These are phyloP conservation scores for Grosmannia huntii DNA, from an alignment of 2,329 filamentous ascomycete species.

Conservation along the genomic window DNA sequence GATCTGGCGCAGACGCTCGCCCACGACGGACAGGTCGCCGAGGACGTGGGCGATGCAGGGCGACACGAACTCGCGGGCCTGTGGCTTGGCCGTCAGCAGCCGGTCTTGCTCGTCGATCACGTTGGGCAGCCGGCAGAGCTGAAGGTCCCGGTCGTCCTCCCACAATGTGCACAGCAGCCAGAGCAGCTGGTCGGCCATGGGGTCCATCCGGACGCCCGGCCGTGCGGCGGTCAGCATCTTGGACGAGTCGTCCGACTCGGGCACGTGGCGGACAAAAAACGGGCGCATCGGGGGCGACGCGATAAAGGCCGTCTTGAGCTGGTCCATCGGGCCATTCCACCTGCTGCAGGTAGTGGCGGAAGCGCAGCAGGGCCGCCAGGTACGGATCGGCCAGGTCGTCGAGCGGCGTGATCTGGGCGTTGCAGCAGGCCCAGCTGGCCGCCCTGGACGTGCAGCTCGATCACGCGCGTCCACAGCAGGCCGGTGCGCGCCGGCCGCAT, in stretches of 20 bases:
- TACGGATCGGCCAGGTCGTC: conserved; percentile 27
- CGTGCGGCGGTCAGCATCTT: conserved; percentile 14
- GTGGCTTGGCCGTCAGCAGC: conserved; percentile 24
- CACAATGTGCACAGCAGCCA: conserved; percentile 26
- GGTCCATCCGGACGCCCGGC: conserved; percentile 9
- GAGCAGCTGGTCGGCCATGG: conserved; percentile 17
- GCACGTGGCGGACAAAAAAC: conserved; percentile 18
- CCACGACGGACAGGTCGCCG: conserved; percentile 31
- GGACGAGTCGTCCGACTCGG: conserved; percentile 3
- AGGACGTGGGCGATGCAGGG: conserved; percentile 22
- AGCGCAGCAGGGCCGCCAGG: conserved; percentile 24
- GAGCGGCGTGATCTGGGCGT: conserved; percentile 17
- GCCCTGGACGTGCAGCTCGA: conserved; percentile 23
- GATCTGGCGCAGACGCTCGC: conserved; percentile 30
- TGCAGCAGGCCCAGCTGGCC: conserved; percentile 18
- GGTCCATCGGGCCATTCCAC: conserved; percentile 18
- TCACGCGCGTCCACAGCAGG: conserved; percentile 26
- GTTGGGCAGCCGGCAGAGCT: not conserved
- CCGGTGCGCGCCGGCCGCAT: conserved; percentile 8
- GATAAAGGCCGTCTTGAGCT: conserved; percentile 15
- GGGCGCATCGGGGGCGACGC: conserved; percentile 29
- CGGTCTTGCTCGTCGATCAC: conserved; percentile 35
- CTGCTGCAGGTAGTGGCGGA: conserved; percentile 24
- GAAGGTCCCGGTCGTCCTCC: conserved; percentile 18
- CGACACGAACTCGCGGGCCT: conserved; percentile 25